Base-by-base conservation (phyloP, 1,284 basidiomycete species). In the Mycosarcoma mackinlayi region DNA sequence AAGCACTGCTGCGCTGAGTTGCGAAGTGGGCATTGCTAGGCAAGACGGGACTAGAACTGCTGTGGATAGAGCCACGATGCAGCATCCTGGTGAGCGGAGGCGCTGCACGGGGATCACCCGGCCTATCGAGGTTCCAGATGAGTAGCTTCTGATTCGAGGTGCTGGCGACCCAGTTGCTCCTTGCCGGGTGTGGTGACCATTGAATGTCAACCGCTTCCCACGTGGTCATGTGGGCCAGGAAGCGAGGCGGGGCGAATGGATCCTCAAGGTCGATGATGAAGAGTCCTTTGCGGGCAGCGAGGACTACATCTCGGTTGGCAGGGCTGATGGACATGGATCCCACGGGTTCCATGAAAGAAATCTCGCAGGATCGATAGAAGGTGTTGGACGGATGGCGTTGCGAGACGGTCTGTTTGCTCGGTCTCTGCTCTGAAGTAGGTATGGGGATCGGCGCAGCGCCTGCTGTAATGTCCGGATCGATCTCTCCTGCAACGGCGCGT, bases 171-270 rank as follows among this genome's bases (percentile, higher is more conserved):
- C 94, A 93, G 75, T 95, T 90, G 46, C 90, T 89, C 13, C 91
- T 88, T 7, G 87, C 86, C 0, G 88, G 88, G 80, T 98, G 94
- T 1, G 95, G 95, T 52, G 94, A 95, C 94, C 95, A 98, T 81
- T 98, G 94, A 3, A 94, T 79, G 42, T 83, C 95, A 6, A 94
- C 94, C 4, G 97, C 93, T 77, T 96, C 93, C 93, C 94, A 98
- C 9, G 92, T 93, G 3, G 94, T 94, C 11, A 93, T 92, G 83
- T 98, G 94, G 3, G 95, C 94, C 10, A 98, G 87, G 78, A 93
- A 97, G 40, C 95, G 88, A 14, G 96, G 95, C 0, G 93, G 87
- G 63, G 92, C 89, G 33, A 92, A 87, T 0, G 93, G 92, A 24
- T 91, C 88, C 63, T 94, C 90, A 8, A 98, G 86, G 84, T 98